Base-by-base conservation (phyloP, 345 rosid genomes). In the Linum lewisii region DNA sequence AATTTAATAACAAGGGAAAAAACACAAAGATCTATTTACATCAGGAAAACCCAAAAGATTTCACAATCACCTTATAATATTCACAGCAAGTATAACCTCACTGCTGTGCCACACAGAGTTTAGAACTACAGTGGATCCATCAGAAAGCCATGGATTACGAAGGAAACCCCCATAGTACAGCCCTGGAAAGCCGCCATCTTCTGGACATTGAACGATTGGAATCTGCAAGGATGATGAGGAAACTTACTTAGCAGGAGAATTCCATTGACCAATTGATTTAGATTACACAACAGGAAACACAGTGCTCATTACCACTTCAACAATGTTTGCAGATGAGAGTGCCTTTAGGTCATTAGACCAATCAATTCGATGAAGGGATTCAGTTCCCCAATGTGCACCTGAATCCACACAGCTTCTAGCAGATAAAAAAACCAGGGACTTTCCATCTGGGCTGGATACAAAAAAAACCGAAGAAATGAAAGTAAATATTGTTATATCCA, bases 361-460 rank as follows among this genome's bases (percentile, higher is more conserved):
- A 29, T 78, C 84, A 69, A 92, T 79, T 69, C 70, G 81, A 73
- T 86, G 86, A 67, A 88, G 89, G 49, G 97, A 86, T 60, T 82
- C 77, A 42, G 97, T 89, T 58, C 81, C 83, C 24, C 61, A 55
- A 75, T 87, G 95, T 0, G 80, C 85, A 42, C 97, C 97, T 26
- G 88, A 78, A 66, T 87, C 90, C 63, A 87, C 95, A 62, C 95
- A 76, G 59, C 73, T 75, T 74, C 79, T 82, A 56, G 82, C 82
- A 58, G 97, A 88, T 64, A 82, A 21, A 73, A 86, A 92, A 58
- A 86, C 72, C 54, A 92, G 91, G 68, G 73, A 73, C 60, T 78
- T 88, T 65, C 97, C 95, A 70, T 82, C 94, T 57, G 87, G 93
- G 69, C 98, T 92, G 89, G 51, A 61, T 54, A n/a, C n/a, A 72